phyloP scores from a whole-genome alignment of 1,284 basidiomycete species.

The Ceratobasidium sp. region DNA sequence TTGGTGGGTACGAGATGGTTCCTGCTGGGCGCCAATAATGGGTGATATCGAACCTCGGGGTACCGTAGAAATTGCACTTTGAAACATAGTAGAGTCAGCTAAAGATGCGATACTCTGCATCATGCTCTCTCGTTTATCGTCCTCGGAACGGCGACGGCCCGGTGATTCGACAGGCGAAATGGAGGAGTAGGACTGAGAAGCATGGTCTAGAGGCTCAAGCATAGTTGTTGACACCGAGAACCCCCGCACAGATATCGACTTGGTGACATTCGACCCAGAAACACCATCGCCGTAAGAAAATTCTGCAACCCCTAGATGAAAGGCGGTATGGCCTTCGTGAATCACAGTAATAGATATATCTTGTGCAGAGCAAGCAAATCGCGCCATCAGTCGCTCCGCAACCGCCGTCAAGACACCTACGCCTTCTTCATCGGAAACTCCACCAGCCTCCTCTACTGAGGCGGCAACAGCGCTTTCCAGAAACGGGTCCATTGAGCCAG shows the following conservation, averaged over 20 bases:
- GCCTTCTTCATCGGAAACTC: conserved; percentile 56
- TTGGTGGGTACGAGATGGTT: conserved; percentile 42
- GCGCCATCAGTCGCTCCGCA: conserved; percentile 84
- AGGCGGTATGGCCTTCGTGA: conserved; percentile 69
- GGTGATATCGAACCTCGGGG: conserved; percentile 27
- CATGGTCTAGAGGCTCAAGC: conserved; percentile 38
- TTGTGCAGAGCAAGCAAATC: conserved; percentile 81
- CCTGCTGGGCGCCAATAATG: conserved; percentile 20
- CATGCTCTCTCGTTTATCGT: conserved; percentile 65
- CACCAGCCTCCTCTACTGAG: conserved; percentile 61
- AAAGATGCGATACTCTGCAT: conserved; percentile 78
- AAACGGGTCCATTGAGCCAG: conserved; percentile 76
- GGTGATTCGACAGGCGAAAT: conserved; percentile 39
- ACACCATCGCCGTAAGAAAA: conserved; percentile 64
- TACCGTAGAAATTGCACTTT: conserved; percentile 73
- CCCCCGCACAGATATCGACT: conserved; percentile 44
- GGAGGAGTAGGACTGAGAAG: conserved; percentile 29
- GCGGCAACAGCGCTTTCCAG: conserved; percentile 57
- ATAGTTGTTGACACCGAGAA: conserved; percentile 45
- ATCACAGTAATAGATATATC: conserved; percentile 77
- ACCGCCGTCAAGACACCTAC: conserved; percentile 87
- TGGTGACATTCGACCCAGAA: conserved; percentile 36
- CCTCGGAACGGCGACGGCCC: conserved; percentile 43
- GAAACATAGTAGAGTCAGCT: conserved; percentile 70
- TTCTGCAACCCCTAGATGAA: conserved; percentile 70